A percentile compares a stretch with the other conserved stretches of the same genome.
phyloP scores from a whole-genome alignment of 139 green algal species.

The Micractinium sp. region DNA sequence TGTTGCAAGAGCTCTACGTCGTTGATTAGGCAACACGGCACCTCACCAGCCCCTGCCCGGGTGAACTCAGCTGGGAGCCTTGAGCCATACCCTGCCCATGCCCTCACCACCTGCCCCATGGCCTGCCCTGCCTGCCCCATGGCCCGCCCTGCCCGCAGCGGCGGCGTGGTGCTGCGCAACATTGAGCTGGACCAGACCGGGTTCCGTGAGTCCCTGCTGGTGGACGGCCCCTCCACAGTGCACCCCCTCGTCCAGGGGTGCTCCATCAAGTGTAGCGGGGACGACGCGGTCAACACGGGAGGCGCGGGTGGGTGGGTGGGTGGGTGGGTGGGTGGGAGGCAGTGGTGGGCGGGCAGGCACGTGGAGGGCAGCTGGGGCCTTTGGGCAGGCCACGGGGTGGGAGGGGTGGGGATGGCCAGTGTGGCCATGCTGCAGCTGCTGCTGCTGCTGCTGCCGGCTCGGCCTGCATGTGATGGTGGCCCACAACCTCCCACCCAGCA shows the following conservation, averaged over 20 bases:
- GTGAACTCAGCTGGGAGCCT: not conserved
- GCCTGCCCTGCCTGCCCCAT: not conserved
- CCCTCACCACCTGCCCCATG: not conserved
- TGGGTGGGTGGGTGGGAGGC: not conserved
- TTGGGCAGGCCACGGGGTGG: not conserved
- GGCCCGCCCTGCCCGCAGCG: not conserved
- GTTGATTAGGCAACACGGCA: too few species aligned
- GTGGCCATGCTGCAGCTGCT: not conserved
- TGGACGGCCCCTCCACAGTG: slow-evolving; percentile 42
- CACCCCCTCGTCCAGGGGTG: slow-evolving; percentile 60
- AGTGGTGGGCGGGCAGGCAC: not conserved
- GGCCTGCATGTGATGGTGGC: too few species aligned
- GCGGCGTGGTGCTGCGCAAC: slow-evolving; percentile 59
- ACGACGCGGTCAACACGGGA: slow-evolving; percentile 58
- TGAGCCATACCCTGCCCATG: not conserved
- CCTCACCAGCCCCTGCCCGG: too few species aligned
- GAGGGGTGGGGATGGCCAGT: not conserved
- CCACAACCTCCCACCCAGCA: too few species aligned
- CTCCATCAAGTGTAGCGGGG: slow-evolving; percentile 63
- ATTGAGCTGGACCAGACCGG: slow-evolving; percentile 72
- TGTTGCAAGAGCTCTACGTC: too few species aligned
- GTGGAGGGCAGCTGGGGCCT: not conserved
- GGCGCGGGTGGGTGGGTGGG: slow-evolving; percentile 21
- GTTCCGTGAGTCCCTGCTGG: slow-evolving; percentile 62
- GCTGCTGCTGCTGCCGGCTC: too few species aligned